Evolutionary conservation across 129 eudicot species (phyloP).

Genomic region (Pseudognaphalium luteoalbum): DNA sequence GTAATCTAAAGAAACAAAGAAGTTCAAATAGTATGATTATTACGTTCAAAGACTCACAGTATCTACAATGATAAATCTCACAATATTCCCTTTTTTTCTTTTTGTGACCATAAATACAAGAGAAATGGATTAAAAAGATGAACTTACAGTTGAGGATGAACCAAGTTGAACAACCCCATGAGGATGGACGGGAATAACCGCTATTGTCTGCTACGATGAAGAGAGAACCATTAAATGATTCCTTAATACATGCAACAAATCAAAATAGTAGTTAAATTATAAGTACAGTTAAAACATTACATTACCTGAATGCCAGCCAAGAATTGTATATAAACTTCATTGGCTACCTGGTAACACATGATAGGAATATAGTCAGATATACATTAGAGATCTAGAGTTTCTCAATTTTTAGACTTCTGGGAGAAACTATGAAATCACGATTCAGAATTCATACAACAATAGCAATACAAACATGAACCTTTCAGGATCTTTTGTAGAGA

Average conservation of each 20-base stretch:
- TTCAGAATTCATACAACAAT: not conserved
- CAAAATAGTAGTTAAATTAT: not conserved
- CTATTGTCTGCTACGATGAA: constrained; percentile 66
- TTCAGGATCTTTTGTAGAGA: not conserved
- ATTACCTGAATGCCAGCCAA: constrained; percentile 85
- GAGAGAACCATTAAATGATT: constrained; percentile 1
- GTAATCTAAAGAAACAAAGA: constrained; percentile 53
- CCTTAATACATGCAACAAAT: constrained; percentile 6
- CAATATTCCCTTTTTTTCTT: not conserved
- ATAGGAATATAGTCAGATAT: constrained; percentile 15
- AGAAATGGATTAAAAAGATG: constrained; percentile 22
- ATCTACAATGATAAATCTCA: not conserved
- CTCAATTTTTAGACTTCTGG: not conserved
- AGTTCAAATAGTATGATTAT: not conserved
- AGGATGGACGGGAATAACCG: constrained; percentile 82
- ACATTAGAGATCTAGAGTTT: not conserved
- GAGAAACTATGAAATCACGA: not conserved
- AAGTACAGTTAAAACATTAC: constrained; percentile 13
- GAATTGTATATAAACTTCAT: constrained; percentile 66
- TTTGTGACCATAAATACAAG: not conserved
- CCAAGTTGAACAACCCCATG: constrained; percentile 96
- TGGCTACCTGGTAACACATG: constrained; percentile 53
- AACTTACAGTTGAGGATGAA: constrained; percentile 65
- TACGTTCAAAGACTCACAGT: not conserved
- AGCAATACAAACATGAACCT: not conserved